Evolutionary conservation across 306 rosid genomes (phyloP).

Genomic region (Glycine tomentella): DNA sequence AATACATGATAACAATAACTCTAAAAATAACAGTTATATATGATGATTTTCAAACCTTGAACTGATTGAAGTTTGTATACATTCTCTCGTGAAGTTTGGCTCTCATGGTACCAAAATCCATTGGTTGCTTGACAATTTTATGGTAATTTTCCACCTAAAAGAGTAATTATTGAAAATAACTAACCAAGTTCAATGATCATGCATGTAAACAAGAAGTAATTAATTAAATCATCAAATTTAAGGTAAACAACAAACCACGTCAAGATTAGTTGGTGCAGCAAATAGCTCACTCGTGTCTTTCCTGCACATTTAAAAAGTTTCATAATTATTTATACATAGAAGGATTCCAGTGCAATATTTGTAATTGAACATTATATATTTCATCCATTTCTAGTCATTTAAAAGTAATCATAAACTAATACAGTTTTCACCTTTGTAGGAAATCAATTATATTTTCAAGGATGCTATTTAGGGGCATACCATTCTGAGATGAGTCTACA

Average conservation of each 20-base stretch:
- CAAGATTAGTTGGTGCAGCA: conserved; percentile 5
- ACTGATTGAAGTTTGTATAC: conserved; percentile 21
- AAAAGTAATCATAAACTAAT: neutral
- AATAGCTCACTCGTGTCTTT: conserved; percentile 1
- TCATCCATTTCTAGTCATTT: neutral
- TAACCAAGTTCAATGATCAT: neutral
- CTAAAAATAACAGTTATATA: neutral
- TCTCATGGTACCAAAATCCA: conserved; percentile 43
- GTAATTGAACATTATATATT: neutral
- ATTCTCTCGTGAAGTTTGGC: conserved; percentile 35
- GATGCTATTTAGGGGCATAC: neutral
- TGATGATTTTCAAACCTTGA: conserved; percentile 28
- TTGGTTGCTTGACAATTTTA: conserved; percentile 16
- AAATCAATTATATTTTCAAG: conserved; percentile 33
- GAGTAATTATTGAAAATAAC: neutral
- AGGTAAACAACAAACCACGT: conserved; percentile 19
- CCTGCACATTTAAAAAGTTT: conserved; percentile 15
- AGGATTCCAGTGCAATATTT: neutral
- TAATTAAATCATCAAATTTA: neutral
- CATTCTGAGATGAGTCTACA: conserved; percentile 19
- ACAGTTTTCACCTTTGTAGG: conserved; percentile 45
- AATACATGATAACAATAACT: neutral
- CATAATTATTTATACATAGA: neutral
- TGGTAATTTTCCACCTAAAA: conserved; percentile 16
- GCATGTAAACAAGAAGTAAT: neutral